Evolutionary conservation across 768 basidiomycete genomes (phyloP).

Genomic region (Lactifluus hygrophoroides): DNA sequence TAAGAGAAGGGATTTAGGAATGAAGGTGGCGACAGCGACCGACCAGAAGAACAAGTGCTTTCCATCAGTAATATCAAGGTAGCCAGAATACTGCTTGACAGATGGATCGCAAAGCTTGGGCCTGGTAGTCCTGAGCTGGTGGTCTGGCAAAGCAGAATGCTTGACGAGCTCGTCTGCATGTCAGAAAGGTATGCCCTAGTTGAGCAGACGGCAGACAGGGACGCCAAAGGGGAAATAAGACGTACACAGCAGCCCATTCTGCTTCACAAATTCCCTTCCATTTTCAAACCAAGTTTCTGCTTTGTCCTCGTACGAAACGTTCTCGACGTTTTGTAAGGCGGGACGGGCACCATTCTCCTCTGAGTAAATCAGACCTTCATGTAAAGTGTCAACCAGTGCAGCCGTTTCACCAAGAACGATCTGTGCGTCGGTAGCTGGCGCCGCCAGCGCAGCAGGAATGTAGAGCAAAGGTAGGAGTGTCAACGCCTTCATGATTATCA

Average conservation of each 20-base stretch:
- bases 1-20: neutral
- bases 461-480: constrained; percentile 29
- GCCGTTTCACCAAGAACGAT: constrained; percentile 32
- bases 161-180: constrained; percentile 34
- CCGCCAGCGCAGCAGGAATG: constrained; percentile 31
- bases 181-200: neutral
- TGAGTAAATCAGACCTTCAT: constrained; percentile 10
- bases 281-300: constrained; percentile 50
- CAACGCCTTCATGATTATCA: constrained; percentile 35
- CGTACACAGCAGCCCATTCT: constrained; percentile 67
- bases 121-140: constrained; percentile 34
- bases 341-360: constrained; percentile 24
- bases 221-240: neutral
- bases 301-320: constrained; percentile 37
- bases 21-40: neutral
- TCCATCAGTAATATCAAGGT: constrained; percentile 46
- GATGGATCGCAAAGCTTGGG: constrained; percentile 42
- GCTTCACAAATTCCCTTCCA: constrained; percentile 58
- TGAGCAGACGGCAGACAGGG: neutral
- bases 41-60: constrained; percentile 57
- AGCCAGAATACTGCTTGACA: constrained; percentile 47
- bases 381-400: constrained; percentile 17
- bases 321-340: constrained; percentile 37
- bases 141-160: constrained; percentile 30
- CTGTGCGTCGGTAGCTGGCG: constrained; percentile 36